Conservation (phyloP, 805 yeast species). For the Isabelozyma rhagii region DNA sequence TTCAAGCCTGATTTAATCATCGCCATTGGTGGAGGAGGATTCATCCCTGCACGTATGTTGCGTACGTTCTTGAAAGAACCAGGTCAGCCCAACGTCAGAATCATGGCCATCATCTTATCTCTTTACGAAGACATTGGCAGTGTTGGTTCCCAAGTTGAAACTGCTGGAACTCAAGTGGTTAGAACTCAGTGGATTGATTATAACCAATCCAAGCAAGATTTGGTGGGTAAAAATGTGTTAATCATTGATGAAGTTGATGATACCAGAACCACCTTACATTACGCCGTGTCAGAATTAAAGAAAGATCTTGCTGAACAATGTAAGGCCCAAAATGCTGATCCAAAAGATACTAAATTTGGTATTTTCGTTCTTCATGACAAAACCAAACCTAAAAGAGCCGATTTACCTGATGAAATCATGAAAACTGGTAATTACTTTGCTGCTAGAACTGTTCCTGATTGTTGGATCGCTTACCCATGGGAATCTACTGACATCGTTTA, state of each 20-base stretch:
- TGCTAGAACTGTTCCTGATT: constrained; percentile 72
- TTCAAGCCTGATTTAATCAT: constrained; percentile 88
- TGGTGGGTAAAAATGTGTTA: constrained; percentile 67
- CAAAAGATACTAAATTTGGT: constrained; percentile 58
- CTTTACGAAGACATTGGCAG: constrained; percentile 80
- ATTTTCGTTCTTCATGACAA: constrained; percentile 79
- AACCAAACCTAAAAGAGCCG: constrained; percentile 67
- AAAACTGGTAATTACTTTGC: constrained; percentile 63
- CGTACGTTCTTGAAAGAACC: constrained; percentile 88
- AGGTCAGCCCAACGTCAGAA: constrained; percentile 84
- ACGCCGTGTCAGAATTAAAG: constrained; percentile 70
- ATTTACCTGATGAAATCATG: constrained; percentile 61
- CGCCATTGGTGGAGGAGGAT: constrained; percentile 98
- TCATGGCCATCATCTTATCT: constrained; percentile 92
- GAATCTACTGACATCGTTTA: constrained; percentile 71
- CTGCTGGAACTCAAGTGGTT: constrained; percentile 59
- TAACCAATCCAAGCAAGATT: constrained; percentile 54
- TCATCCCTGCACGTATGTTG: constrained; percentile 94
- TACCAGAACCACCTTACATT: constrained; percentile 79
- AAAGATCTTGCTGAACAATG: constrained; percentile 68
- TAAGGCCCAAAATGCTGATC: constrained; percentile 45
- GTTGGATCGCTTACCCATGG: constrained; percentile 89
- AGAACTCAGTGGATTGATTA: constrained; percentile 86
- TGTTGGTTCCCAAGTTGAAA: constrained; percentile 53
- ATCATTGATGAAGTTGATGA: constrained; percentile 86